These are phyloP conservation scores for Solanum bukasovii DNA, from an alignment of 257 asterid species.

Conservation along the genomic window DNA sequence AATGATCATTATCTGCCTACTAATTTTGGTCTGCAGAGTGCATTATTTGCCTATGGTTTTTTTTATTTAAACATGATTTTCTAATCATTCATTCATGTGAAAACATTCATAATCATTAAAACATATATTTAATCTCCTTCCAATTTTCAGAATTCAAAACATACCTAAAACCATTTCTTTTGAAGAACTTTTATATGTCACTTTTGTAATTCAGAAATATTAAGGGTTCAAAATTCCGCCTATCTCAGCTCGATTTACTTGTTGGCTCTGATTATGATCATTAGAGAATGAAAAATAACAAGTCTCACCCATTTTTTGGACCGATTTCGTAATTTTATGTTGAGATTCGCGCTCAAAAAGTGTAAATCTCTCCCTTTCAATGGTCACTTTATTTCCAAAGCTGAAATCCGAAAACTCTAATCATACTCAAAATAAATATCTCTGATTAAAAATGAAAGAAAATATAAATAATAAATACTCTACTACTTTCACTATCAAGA, in stretches of 20 bases:
- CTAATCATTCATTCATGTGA: not conserved
- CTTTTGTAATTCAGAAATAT: not conserved
- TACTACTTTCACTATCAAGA: not conserved
- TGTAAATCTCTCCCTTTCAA: not conserved
- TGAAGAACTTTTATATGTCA: no score
- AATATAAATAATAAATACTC: not conserved
- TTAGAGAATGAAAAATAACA: not conserved
- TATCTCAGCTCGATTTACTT: not conserved
- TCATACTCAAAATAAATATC: not conserved
- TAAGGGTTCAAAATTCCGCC: not conserved
- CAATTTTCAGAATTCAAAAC: not conserved
- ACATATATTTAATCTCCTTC: not conserved
- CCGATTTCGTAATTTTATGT: no score
- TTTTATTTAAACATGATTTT: not conserved
- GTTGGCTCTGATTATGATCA: not conserved
- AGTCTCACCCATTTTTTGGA: no score
- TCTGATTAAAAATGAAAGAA: not conserved
- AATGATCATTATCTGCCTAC: not conserved
- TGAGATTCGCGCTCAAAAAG: not conserved
- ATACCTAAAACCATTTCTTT: not conserved
- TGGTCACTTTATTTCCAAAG: not conserved
- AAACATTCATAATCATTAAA: not conserved
- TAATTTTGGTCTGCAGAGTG: not conserved
- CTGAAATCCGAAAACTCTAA: accelerated
- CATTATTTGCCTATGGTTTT: not conserved